These are phyloP conservation scores for Saitozyma podzolica DNA, from an alignment of 768 basidiomycete species.

Conservation along the genomic window DNA sequence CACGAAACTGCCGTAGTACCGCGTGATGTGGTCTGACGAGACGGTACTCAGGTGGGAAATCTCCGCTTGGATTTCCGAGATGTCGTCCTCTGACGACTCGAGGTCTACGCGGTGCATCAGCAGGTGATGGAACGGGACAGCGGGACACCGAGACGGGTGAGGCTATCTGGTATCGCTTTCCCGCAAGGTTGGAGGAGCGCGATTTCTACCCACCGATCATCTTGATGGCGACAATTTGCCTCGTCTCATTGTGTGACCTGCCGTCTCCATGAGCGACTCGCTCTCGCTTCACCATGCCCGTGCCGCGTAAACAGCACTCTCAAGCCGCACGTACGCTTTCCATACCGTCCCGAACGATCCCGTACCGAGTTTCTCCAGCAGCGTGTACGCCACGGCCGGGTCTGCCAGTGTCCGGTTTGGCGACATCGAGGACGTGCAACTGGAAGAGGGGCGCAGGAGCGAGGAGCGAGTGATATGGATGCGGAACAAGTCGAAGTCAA, in stretches of 20 bases:
- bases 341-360: conserved; percentile 96
- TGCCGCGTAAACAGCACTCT: background rate
- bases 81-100: conserved; percentile 98
- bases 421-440: background rate
- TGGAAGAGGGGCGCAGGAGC: too few species aligned
- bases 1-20: conserved; percentile 96
- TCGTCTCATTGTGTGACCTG: conserved; percentile 82
- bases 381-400: conserved; percentile 84
- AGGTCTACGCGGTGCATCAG: conserved; percentile 63
- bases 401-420: conserved; percentile 53
- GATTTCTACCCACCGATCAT: conserved; percentile 75
- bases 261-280: too few species aligned
- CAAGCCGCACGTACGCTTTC: conserved; percentile 64
- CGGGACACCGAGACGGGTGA: too few species aligned
- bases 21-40: conserved; percentile 93
- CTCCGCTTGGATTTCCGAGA: conserved; percentile 97
- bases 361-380: conserved; percentile 94
- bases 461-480: too few species aligned
- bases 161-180: background rate
- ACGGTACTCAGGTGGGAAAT: conserved; percentile 94
- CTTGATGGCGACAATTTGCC: conserved; percentile 95
- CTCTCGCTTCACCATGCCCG: background rate
- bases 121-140: background rate
- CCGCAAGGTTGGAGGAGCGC: background rate
- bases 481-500: too few species aligned